Evolutionary conservation across 768 basidiomycete genomes (phyloP).

Genomic region (Inosperma sp.): DNA sequence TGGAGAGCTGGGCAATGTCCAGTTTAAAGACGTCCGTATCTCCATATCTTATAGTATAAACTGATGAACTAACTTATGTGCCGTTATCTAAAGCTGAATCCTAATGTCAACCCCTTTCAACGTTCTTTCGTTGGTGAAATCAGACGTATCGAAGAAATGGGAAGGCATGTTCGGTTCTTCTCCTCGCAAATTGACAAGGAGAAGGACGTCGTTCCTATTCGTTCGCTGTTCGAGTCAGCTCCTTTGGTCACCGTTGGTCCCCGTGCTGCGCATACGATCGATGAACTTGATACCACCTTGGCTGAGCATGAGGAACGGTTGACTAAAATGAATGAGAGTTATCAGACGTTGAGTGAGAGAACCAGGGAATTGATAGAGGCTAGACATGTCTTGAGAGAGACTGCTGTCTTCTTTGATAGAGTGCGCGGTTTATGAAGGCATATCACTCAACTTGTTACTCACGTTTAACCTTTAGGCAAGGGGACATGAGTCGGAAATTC

Average conservation of each 20-base stretch:
- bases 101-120: constrained; percentile 94
- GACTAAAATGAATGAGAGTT: constrained; percentile 87
- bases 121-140: constrained; percentile 97
- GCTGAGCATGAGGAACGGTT: constrained; percentile 83
- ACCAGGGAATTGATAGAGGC: constrained; percentile 89
- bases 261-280: constrained; percentile 87
- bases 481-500: constrained; percentile 70
- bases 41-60: neutral
- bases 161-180: constrained; percentile 91
- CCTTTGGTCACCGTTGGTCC: constrained; percentile 88
- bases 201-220: constrained; percentile 74
- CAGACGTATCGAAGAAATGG: constrained; percentile 93
- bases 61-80: neutral
- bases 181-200: constrained; percentile 80
- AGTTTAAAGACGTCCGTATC: constrained; percentile 87
- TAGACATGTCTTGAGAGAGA: constrained; percentile 89
- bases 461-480: constrained; percentile 54
- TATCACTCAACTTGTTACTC: neutral
- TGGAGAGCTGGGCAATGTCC: constrained; percentile 91
- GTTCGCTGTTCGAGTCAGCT: constrained; percentile 81
- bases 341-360: constrained; percentile 81
- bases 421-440: constrained; percentile 34
- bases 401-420: constrained; percentile 92
- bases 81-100: constrained; percentile 67
- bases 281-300: constrained; percentile 87